Conservation (phyloP, 2,329 filamentous ascomycete genomes). For the Epichloe baconii region DNA sequence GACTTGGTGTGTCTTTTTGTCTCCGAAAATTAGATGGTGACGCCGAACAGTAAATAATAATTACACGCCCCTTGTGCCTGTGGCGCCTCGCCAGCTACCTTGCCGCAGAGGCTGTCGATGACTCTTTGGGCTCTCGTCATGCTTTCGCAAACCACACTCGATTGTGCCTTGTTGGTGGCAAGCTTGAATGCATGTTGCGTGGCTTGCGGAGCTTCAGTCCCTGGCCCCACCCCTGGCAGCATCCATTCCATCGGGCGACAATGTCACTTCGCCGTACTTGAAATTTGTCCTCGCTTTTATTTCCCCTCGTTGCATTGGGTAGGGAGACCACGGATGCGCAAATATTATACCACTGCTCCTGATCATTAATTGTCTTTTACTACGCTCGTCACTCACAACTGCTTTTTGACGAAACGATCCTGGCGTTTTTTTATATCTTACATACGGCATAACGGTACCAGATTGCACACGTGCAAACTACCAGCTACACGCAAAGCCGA, state of each 20-base stretch:
- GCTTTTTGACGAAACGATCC: constrained; percentile 3
- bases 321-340: constrained; percentile 4
- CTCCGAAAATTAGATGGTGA: constrained; percentile 21
- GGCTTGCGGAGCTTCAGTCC: not conserved
- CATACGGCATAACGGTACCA: constrained; percentile 1
- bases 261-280: not conserved
- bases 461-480: not conserved
- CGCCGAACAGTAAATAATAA: constrained; percentile 16
- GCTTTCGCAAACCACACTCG: not conserved
- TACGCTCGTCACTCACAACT: not conserved
- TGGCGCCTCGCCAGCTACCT: not conserved
- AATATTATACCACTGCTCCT: constrained; percentile 3
- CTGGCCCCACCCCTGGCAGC: not conserved
- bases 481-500: not conserved
- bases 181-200: not conserved
- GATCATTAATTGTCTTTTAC: not conserved
- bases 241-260: not conserved
- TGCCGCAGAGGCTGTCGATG: not conserved
- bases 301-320: constrained; percentile 4
- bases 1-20: not conserved
- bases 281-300: not conserved
- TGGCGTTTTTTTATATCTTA: constrained; percentile 6
- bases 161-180: not conserved
- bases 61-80: not conserved
- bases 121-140: not conserved